Base-by-base conservation (phyloP, 768 basidiomycete species). In the Lactarius psammicola region DNA sequence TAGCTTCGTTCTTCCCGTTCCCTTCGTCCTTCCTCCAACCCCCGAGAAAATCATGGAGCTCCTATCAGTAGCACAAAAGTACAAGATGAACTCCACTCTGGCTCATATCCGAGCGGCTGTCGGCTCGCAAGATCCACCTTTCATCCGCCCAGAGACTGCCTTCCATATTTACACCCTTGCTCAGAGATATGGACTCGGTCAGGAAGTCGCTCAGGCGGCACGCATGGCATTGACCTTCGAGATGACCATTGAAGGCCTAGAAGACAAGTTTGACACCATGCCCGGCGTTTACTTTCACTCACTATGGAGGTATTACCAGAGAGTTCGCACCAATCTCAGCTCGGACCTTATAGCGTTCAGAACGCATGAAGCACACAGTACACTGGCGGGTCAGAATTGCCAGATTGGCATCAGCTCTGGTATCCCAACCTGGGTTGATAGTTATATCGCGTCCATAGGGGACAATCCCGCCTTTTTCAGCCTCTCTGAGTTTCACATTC, bases 81-180 rank as follows among this genome's bases (percentile, higher is more conserved):
- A 55, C 18, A 11, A 31, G 54, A 20, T 20, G 26, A 28, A 20
- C 17, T 4, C 28, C 9, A 17, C 30, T 11, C 28, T 55, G 54
- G 10, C 54, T 4, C 26, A 28, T 15, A 28, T 55, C 17, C 20
- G 54, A 18, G 30, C 2, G 4, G 3, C n/a, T 33, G 17, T 55
- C 30, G 23, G 13, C 8, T 18, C 3, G 9, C 26, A 33, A 15
- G 18, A 30, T 31, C 28, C 33, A 28, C 28, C 31, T 7, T 11
- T 51, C 8, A 33, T 61, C 23, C 31, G 23, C 17, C 18, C 23
- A n/a, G 46, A 61, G 28, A 61, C 31, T 18, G 60, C 60, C 11
- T 44, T 60, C 31, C 59, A 44, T 13, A n/a, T 44, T 18, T 60
- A 42, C 59, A 17, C 40, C 23, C 17, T 49, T 13, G 60, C 60